Evolutionary conservation across 2,329 filamentous ascomycete species (phyloP).

Genomic region (Xylariomycetidae sp.): DNA sequence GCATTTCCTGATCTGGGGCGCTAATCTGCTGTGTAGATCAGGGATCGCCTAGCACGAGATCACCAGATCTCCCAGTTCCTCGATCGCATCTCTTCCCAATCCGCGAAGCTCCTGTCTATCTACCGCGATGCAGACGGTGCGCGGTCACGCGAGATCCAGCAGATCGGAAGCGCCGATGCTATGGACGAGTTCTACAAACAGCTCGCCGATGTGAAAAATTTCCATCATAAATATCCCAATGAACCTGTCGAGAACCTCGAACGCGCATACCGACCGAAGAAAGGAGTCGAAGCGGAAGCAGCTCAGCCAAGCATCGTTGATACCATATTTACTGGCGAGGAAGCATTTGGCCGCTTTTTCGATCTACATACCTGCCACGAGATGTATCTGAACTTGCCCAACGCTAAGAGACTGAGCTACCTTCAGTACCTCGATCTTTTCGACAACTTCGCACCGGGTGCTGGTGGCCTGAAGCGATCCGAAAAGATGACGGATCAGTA

Average conservation of each 20-base stretch:
- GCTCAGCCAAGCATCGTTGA: conserved; percentile 66
- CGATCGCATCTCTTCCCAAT: conserved; percentile 81
- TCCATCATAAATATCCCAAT: conserved; percentile 87
- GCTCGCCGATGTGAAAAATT: conserved; percentile 72
- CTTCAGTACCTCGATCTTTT: conserved; percentile 90
- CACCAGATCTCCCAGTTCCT: conserved; percentile 88
- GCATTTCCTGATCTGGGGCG: conserved; percentile 1
- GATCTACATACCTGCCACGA: conserved; percentile 83
- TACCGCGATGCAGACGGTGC: conserved; percentile 73
- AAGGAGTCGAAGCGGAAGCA: conserved; percentile 56
- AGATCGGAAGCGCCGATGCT: conserved; percentile 76
- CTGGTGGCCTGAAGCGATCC: conserved; percentile 65
- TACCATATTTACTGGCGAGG: conserved; percentile 91
- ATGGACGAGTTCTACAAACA: conserved; percentile 91
- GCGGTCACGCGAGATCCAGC: conserved; percentile 73
- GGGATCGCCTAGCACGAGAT: conserved; percentile 82
- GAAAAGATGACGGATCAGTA: conserved; percentile 92
- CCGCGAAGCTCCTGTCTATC: conserved; percentile 69
- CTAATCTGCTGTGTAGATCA: conserved; percentile 51
- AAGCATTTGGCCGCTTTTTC: conserved; percentile 87
- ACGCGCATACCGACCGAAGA: conserved; percentile 73
- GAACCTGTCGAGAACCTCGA: conserved; percentile 95
- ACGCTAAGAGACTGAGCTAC: conserved; percentile 79
- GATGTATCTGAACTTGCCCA: conserved; percentile 81
- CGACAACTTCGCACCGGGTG: conserved; percentile 73